phyloP scores from a whole-genome alignment of 371 early-diverging fungal genomes.

The Mycotypha africana region DNA sequence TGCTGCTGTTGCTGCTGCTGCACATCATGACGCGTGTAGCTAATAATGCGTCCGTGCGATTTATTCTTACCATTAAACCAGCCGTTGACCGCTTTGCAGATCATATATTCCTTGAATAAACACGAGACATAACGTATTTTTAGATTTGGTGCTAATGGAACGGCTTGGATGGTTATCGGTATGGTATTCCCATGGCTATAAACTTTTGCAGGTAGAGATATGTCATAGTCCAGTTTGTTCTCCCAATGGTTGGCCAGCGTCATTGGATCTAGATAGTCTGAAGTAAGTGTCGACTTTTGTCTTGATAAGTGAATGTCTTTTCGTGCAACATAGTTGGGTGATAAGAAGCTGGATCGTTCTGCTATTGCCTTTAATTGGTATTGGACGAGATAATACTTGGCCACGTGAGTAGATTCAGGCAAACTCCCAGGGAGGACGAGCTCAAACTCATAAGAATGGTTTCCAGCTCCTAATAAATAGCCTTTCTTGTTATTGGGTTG shows the following conservation, averaged over 20 bases:
- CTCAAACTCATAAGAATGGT: constrained; percentile 28
- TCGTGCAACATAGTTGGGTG: constrained; percentile 11
- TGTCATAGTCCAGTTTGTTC: constrained; percentile 23
- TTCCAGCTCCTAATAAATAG: constrained; percentile 10
- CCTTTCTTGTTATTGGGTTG: background rate
- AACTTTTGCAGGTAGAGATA: constrained; percentile 23
- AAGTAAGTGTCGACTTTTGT: constrained; percentile 7
- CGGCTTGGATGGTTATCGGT: constrained; percentile 13
- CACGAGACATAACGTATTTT: constrained; percentile 21
- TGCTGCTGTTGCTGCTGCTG: background rate
- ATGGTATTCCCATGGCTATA: constrained; percentile 23
- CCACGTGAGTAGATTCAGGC: constrained; percentile 27
- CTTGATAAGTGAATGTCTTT: constrained; percentile 19
- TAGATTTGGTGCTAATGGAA: constrained; percentile 6
- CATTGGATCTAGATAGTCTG: constrained; percentile 19
- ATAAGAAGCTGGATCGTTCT: constrained; percentile 16
- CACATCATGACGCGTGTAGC: constrained; percentile 16
- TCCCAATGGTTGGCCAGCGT: constrained; percentile 24
- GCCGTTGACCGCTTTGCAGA: constrained; percentile 22
- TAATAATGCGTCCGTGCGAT: constrained; percentile 28
- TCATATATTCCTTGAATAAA: constrained; percentile 39
- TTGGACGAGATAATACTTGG: constrained; percentile 18
- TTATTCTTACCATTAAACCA: constrained; percentile 30
- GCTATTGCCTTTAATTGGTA: constrained; percentile 27
- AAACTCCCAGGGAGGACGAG: constrained; percentile 24